Evolutionary conservation across 2,329 filamentous ascomycete genomes (phyloP), one percentile per base, ranked within the genome.

Genomic region (Camptophora hylomeconis): DNA sequence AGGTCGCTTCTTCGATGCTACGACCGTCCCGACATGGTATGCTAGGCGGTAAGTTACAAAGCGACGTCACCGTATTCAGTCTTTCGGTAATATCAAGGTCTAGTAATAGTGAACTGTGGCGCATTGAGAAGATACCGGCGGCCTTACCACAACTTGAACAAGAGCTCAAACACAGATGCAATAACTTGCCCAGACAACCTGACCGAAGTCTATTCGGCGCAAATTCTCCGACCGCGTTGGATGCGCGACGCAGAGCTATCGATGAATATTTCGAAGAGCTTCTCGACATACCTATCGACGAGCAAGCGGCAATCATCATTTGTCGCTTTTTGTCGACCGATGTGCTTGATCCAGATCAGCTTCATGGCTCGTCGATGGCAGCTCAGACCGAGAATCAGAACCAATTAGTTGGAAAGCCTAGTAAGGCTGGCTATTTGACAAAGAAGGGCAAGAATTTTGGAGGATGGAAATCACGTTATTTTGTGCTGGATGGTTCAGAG

Each of bases 381-480:
- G 24, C 45, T 31, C 36, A 36, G 20, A 32, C 26, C 14, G 18
- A 14, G 23, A 34, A 37, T 7, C 31, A 34, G 8, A 20, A 24
- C 32, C 27, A 37, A 43, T 64, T 72, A 5, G 72, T 76, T 44
- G 72, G 74, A 3, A 72, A 75, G 26, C 73, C 78, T 6, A 66
- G 75, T 35, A 83, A 82, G 48, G 86, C 76, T 48, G 89, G 89
- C 6, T 98, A 95, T 53, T 61, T 98, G 27, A 95, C 89, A 2
- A 98, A 98, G 60, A 73, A 81, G 43, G 89, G 89, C 26, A 98
- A 98, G 64, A 95, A 95, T 48, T 98, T 98, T 57, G 89, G 89
- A 28, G 89, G 89, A 26, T 98, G 89, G 89, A 98, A 98, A 56
- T 86, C 84, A 7, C 61, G 75, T 33, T 80, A 72, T 46, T 80